Conservation (phyloP, 805 yeast species). For the Lipomyces anomalus region DNA sequence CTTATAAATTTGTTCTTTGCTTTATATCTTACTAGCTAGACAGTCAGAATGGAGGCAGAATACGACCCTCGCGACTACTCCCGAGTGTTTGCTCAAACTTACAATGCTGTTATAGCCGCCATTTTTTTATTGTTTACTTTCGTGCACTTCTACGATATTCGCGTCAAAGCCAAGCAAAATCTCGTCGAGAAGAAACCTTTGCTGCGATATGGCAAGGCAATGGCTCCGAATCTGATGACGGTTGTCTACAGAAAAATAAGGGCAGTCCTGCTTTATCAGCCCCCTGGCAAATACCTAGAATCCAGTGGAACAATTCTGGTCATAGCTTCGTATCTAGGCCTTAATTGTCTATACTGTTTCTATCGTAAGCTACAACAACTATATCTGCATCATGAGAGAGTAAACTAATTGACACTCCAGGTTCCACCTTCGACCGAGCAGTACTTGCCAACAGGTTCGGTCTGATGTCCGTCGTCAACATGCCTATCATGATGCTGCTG, state of each 20-base stretch:
- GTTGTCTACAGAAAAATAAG: constrained; percentile 12
- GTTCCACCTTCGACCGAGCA: constrained; percentile 21
- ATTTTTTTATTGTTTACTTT: constrained; percentile 18
- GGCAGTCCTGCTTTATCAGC: constrained; percentile 21
- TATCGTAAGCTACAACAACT: too few relatives aligned
- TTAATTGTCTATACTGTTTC: constrained; percentile 18
- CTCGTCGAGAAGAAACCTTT: constrained; percentile 21
- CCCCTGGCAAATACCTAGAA: constrained; percentile 22
- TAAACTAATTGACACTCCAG: too few relatives aligned
- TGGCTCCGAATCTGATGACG: constrained; percentile 14
- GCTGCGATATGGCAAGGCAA: too few relatives aligned
- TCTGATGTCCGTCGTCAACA: constrained; percentile 24
- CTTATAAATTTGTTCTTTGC: too few relatives aligned
- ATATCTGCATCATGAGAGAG: too few relatives aligned
- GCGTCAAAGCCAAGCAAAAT: constrained; percentile 22
- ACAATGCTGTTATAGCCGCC: constrained; percentile 23
- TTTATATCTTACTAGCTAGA: too few relatives aligned
- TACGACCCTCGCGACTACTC: constrained; percentile 26
- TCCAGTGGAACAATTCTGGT: constrained; percentile 21
- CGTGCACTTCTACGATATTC: constrained; percentile 22
- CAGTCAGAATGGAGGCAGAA: too few relatives aligned
- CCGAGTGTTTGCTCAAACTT: constrained; percentile 22
- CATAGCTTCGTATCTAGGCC: constrained; percentile 19
- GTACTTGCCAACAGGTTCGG: constrained; percentile 23
- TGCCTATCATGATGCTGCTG: constrained; percentile 24